phyloP scores from a whole-genome alignment of 1,284 basidiomycete species.

The Heterobasidion occidentale region DNA sequence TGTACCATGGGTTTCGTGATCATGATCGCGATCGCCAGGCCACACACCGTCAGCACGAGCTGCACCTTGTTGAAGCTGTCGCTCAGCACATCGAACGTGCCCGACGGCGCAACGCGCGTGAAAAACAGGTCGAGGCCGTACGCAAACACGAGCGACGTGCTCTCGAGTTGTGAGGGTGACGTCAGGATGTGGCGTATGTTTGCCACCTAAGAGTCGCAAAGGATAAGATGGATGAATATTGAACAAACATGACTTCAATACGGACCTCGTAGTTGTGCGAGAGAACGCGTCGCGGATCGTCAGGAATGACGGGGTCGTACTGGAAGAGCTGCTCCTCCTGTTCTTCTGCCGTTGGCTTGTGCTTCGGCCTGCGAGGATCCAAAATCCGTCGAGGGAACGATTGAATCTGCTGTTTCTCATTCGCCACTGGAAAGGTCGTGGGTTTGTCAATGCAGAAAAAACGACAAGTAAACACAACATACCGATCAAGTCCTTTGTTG shows the following conservation, averaged over 20 bases:
- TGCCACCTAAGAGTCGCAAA: slow-evolving; percentile 41
- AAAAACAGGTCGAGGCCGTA: slow-evolving; percentile 86
- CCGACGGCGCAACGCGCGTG: slow-evolving; percentile 78
- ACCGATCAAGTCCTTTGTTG: slow-evolving; percentile 83
- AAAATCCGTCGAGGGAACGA: slow-evolving; percentile 70
- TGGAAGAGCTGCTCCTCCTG: slow-evolving; percentile 81
- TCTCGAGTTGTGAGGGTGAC: slow-evolving; percentile 83
- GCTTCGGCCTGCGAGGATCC: slow-evolving; percentile 78
- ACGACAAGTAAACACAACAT: slow-evolving; percentile 13
- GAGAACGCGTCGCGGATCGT: slow-evolving; percentile 68
- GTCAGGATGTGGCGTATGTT: slow-evolving; percentile 61
- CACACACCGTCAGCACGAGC: slow-evolving; percentile 77
- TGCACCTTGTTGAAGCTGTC: slow-evolving; percentile 93
- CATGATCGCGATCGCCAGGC: slow-evolving; percentile 65
- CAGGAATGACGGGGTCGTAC: slow-evolving; percentile 75
- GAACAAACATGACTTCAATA: slow-evolving; percentile 5
- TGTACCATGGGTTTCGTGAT: slow-evolving; percentile 71
- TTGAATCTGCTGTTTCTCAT: slow-evolving; percentile 66
- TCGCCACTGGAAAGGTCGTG: slow-evolving; percentile 52
- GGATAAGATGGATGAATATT: slow-evolving; percentile 1
- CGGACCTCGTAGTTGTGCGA: slow-evolving; percentile 74
- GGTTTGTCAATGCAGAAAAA: neutral
- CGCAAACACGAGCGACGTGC: slow-evolving; percentile 83
- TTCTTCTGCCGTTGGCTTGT: slow-evolving; percentile 74
- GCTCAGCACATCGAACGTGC: slow-evolving; percentile 90